Conservation (phyloP, 2,329 filamentous ascomycete genomes). For the Colletotrichum godetiae region DNA sequence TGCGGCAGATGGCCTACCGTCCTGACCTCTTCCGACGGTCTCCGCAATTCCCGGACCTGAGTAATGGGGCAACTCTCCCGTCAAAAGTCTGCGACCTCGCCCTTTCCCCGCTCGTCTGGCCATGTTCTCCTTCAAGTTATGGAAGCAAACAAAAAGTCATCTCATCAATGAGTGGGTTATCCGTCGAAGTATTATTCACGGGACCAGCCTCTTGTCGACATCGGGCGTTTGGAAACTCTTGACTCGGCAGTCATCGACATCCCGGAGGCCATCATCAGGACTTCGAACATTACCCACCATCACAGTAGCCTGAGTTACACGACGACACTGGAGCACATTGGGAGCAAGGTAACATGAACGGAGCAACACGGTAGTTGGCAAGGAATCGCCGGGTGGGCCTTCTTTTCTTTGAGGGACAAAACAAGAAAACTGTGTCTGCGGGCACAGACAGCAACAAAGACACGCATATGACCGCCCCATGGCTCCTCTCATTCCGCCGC, state of each 20-base stretch:
- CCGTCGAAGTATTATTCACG: background rate
- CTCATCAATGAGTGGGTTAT: background rate
- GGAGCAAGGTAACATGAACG: background rate
- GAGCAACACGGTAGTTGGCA: constrained; percentile 2
- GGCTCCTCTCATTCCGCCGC: background rate
- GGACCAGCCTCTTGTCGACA: background rate
- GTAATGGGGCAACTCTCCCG: background rate
- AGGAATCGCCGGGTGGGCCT: constrained; percentile 2
- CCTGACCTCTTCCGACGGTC: constrained; percentile 7
- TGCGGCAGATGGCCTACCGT: constrained; percentile 3
- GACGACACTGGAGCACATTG: background rate
- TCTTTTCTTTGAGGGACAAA: constrained; percentile 15
- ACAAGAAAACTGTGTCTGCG: background rate
- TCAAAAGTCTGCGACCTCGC: constrained; percentile 8
- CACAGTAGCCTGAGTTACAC: background rate
- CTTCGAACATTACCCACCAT: background rate
- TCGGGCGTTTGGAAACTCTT: background rate
- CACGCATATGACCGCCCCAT: constrained; percentile 19
- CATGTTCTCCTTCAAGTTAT: background rate
- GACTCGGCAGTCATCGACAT: background rate
- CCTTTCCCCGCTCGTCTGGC: background rate
- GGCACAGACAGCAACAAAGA: constrained; percentile 9
- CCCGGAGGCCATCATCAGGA: background rate
- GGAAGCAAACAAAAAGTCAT: background rate
- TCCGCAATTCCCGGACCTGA: constrained; percentile 16